Percentiles rank a stretch among this genome's conserved stretches.
Evolutionary conservation across 176 grass and related monocot species (phyloP).

Genomic region (Bolboschoenus planiculmis): DNA sequence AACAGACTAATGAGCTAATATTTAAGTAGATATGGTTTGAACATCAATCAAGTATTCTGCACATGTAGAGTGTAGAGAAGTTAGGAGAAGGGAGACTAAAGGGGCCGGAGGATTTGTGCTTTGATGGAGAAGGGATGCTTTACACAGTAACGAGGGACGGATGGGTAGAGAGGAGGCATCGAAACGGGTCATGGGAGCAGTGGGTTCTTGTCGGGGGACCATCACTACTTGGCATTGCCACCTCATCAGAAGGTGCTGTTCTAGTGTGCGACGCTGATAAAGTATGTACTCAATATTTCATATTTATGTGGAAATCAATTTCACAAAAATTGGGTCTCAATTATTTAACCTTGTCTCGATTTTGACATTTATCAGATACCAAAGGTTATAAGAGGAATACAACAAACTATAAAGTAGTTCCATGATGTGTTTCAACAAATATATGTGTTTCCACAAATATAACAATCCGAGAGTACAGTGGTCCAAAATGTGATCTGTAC

Average conservation of each 20-base stretch:
- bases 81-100: conserved; percentile 44
- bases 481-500: not conserved
- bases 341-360: too few species aligned
- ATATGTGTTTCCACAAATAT: not conserved
- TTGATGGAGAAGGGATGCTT: conserved; percentile 49
- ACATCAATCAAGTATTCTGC: not conserved
- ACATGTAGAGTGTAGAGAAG: conserved; percentile 50
- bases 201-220: conserved; percentile 56
- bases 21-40: not conserved
- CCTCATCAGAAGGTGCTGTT: conserved; percentile 39
- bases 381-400: not conserved
- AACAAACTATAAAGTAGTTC: not conserved
- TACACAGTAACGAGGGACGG: conserved; percentile 69
- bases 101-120: conserved; percentile 57
- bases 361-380: not conserved
- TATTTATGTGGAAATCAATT: not conserved
- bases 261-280: conserved; percentile 61
- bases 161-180: conserved; percentile 61
- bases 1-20: not conserved
- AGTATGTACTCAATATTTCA: conserved; percentile 6
- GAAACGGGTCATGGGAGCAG: conserved; percentile 51
- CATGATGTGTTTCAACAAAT: not conserved
- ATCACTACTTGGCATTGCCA: conserved; percentile 38
- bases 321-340: not conserved
- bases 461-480: not conserved